A percentile compares a stretch with the other conserved stretches of the same genome.
Conservation (phyloP, 345 rosid species). For the Salix brachista region DNA sequence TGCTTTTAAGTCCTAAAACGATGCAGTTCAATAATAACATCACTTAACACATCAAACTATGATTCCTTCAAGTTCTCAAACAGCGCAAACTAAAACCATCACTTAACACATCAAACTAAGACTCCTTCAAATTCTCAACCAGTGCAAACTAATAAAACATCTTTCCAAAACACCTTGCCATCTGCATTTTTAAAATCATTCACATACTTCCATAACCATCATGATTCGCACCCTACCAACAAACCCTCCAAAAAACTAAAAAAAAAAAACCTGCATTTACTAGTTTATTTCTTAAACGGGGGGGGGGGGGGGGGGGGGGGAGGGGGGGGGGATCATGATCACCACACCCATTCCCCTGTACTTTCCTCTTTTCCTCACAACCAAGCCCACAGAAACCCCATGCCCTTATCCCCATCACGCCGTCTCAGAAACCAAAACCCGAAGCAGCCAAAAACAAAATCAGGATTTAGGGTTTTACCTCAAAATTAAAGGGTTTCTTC, state of each 20-base stretch:
- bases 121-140: not conserved
- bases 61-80: no score
- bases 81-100: not conserved
- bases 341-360: not conserved
- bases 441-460: not conserved
- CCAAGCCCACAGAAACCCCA: not conserved
- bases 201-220: not conserved
- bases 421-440: not conserved
- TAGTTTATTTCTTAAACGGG: not conserved
- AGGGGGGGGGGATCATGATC: not conserved
- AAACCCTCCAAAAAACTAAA: not conserved
- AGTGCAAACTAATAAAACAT: not conserved
- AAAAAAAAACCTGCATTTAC: not conserved
- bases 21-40: not conserved
- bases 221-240: not conserved
- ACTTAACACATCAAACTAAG: not conserved
- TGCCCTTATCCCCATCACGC: not conserved
- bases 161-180: not conserved
- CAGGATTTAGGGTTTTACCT: not conserved
- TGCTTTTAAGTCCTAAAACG: not conserved
- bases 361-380: not conserved
- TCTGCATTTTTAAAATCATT: not conserved
- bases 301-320: not conserved
- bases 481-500: not conserved
- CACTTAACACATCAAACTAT: not conserved